Conservation (phyloP, 306 rosid species). For the Glycine latifolia region DNA sequence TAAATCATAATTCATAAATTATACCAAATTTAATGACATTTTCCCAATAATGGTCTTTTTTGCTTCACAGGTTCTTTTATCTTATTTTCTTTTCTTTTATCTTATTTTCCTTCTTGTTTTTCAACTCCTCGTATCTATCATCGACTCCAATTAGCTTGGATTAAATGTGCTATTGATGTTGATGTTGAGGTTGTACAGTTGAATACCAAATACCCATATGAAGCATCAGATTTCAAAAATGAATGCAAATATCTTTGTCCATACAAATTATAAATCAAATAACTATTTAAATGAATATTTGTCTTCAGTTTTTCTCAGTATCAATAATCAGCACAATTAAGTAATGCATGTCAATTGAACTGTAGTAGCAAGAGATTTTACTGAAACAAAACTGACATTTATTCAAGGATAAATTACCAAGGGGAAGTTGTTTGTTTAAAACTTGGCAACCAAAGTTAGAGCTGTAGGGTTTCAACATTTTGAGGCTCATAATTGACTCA, state of each 20-base stretch:
- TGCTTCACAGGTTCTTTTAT: neutral
- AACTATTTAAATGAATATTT: constrained; percentile 15
- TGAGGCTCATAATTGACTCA: neutral
- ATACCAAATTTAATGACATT: constrained; percentile 14
- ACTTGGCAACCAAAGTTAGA: constrained; percentile 20
- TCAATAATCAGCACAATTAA: neutral
- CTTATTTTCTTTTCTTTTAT: too few relatives aligned
- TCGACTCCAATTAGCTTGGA: too few relatives aligned
- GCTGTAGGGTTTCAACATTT: neutral
- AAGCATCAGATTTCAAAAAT: neutral
- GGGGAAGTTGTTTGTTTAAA: neutral
- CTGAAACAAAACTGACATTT: neutral
- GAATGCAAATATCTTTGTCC: neutral
- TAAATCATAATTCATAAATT: constrained; percentile 1
- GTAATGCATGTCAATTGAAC: constrained; percentile 1
- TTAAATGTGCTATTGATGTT: too few relatives aligned
- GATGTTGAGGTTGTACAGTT: too few relatives aligned
- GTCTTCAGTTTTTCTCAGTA: neutral
- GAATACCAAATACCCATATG: neutral
- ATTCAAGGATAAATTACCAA: constrained; percentile 17
- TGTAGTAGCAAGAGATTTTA: neutral
- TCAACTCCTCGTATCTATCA: too few relatives aligned
- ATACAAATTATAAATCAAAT: neutral
- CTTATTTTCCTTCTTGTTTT: too few relatives aligned
- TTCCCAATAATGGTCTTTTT: neutral